Percentiles rank a stretch among this genome's conserved stretches.
These are phyloP conservation scores for Notholithocarpus densiflorus DNA, from an alignment of 306 rosid species.

Conservation along the genomic window DNA sequence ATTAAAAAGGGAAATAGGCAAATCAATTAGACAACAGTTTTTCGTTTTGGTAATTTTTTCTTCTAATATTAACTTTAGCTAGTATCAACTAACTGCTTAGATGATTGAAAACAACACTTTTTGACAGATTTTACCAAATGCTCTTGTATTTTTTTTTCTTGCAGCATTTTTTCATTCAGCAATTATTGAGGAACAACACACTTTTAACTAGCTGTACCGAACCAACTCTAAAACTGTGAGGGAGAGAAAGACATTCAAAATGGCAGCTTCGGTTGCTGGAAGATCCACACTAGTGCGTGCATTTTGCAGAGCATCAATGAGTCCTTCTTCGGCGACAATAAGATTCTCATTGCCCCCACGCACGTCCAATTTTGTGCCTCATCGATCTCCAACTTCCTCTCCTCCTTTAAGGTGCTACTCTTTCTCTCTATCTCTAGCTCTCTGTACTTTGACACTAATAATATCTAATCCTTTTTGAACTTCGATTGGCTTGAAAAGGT, in stretches of 20 bases:
- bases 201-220: no score
- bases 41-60: no score
- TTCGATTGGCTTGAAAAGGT: constrained; percentile 11
- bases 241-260: neutral
- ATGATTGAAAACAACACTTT: no score
- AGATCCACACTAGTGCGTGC: constrained; percentile 25
- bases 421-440: neutral
- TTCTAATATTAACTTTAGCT: no score
- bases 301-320: constrained; percentile 17
- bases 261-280: constrained; percentile 42
- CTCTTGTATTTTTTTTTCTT: no score
- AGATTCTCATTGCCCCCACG: constrained; percentile 5
- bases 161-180: no score
- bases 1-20: no score
- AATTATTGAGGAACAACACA: no score
- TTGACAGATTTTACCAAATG: no score
- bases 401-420: constrained; percentile 25
- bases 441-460: neutral
- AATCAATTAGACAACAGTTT: no score
- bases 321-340: neutral
- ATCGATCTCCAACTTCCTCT: constrained; percentile 2
- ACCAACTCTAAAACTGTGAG: neutral
- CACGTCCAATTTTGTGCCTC: constrained; percentile 22
- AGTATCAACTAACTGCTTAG: no score
- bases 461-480: neutral